Percentiles rank a stretch among this genome's conserved stretches.
Evolutionary conservation across 768 basidiomycete species (phyloP).

Genomic region (Kwoniella newhampshirensis): DNA sequence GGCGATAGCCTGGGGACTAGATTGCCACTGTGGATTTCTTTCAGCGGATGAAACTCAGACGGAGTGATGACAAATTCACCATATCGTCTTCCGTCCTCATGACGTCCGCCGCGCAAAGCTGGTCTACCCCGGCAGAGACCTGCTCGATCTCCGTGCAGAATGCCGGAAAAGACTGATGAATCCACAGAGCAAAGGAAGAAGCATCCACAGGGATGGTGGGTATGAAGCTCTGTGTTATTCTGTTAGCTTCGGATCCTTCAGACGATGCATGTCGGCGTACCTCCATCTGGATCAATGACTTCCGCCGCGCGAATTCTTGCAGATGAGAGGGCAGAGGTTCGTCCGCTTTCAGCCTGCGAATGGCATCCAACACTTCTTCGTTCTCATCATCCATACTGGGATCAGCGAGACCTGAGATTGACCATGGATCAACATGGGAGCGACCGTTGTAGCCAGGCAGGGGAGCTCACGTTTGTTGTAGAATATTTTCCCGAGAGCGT

Average conservation of each 20-base stretch:
- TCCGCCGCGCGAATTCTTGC: constrained; percentile 62
- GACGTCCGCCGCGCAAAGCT: constrained; percentile 48
- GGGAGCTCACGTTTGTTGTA: constrained; percentile 82
- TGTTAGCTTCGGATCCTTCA: not conserved
- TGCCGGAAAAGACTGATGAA: constrained; percentile 89
- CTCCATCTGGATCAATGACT: constrained; percentile 75
- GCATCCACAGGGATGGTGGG: constrained; percentile 72
- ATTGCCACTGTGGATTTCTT: constrained; percentile 43
- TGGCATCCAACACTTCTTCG: constrained; percentile 61
- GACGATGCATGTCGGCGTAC: constrained; percentile 62
- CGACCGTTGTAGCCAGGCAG: not conserved
- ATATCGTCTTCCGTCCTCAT: constrained; percentile 54
- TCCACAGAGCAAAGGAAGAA: constrained; percentile 79
- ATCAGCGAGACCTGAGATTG: constrained; percentile 40
- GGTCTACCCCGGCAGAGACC: constrained; percentile 34
- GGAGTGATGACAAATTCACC: constrained; percentile 26
- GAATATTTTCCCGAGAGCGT: constrained; percentile 85
- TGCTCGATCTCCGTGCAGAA: constrained; percentile 79
- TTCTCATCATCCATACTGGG: constrained; percentile 65
- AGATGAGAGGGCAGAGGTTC: constrained; percentile 63
- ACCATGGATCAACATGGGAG: too few species aligned
- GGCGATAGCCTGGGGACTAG: constrained; percentile 48
- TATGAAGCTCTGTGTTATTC: constrained; percentile 27
- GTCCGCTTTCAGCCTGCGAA: constrained; percentile 60
- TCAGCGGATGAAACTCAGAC: constrained; percentile 12